Base-by-base conservation (phyloP, 495 filamentous ascomycete genomes). In the Penicillium psychrofluorescens region DNA sequence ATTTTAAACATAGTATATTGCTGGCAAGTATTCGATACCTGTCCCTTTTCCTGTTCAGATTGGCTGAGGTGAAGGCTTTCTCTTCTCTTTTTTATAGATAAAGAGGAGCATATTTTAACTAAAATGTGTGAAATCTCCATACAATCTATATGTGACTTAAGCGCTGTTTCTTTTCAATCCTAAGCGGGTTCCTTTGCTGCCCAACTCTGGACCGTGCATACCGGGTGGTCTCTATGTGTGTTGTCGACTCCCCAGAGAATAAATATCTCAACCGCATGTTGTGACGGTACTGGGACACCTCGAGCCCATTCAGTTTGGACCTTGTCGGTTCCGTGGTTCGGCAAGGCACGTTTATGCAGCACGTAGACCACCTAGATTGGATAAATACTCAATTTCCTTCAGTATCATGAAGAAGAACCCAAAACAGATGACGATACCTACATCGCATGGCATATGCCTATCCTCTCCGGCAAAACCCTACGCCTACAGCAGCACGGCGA, bases 331-430 rank as follows among this genome's bases (percentile, higher is more conserved):
- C 88, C 3, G 86, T 94, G 14, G 76, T 91, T 51, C 78, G 89
- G 1, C 90, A 95, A 55, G 78, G 83, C 1, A 72, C 77, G 15
- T 95, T 95, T 52, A 67, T 90, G 29, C 77, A 86, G 33, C 94
- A 94, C 65, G 92, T 95, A 85, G 71, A 79, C 56, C 70, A 79
- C 33, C 78, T 88, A 40, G 80, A 86, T 66, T 86, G 86, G 85
- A 46, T 2, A 90, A 90, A 55, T 95, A 94, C 57, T 36, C 51
- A 11, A 70, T 81, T 9, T 95, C 89, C 67, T 71, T 88, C 30
- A 13, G 44, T 0, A 82, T 95, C 49, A 86, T 95, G 62, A 53
- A 54, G 0, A 36, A 45, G 1, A 62, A 87, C 53, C 73, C 77
- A 0, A 45, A 54, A 1, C 56, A 78, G 10, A 71, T 78, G 34